phyloP scores from a whole-genome alignment of 1,284 basidiomycete genomes.

The Ganoderma lingzhi region DNA sequence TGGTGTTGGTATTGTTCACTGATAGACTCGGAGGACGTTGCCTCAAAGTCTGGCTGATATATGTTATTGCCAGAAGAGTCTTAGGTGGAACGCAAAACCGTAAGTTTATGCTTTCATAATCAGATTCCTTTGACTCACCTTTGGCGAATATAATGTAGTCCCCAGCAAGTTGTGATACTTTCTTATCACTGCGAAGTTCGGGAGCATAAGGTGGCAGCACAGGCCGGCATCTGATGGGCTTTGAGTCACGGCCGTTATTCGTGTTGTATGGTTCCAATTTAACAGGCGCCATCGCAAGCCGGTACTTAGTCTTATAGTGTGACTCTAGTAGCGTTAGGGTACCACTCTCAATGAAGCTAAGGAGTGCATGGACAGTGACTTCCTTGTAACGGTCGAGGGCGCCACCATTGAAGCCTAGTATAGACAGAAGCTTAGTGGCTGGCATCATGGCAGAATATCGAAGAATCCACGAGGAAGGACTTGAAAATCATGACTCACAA shows the following conservation, averaged over 20 bases:
- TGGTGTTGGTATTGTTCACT: too few species aligned
- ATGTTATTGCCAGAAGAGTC: not conserved
- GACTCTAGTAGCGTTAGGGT: not conserved
- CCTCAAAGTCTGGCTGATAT: not conserved
- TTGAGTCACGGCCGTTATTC: not conserved
- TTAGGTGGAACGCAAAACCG: not conserved
- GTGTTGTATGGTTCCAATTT: not conserved
- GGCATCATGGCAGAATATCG: not conserved
- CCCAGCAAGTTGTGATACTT: not conserved
- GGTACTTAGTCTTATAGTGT: not conserved
- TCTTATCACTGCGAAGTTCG: not conserved
- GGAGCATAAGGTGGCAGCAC: not conserved
- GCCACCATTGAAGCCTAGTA: not conserved
- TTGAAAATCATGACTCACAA: not conserved
- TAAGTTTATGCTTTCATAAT: not conserved
- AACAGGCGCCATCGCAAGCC: not conserved
- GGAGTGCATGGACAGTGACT: not conserved
- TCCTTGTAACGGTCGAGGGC: not conserved
- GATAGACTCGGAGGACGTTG: too few species aligned
- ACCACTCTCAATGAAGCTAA: not conserved
- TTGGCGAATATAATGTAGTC: not conserved
- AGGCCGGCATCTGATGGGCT: not conserved
- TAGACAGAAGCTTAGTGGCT: not conserved
- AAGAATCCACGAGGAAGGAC: not conserved
- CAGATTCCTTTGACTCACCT: not conserved